A percentile compares a stretch with the other conserved stretches of the same genome.
Evolutionary conservation across 2,329 filamentous ascomycete genomes (phyloP).

Genomic region (Magnaporthiopsis poae): DNA sequence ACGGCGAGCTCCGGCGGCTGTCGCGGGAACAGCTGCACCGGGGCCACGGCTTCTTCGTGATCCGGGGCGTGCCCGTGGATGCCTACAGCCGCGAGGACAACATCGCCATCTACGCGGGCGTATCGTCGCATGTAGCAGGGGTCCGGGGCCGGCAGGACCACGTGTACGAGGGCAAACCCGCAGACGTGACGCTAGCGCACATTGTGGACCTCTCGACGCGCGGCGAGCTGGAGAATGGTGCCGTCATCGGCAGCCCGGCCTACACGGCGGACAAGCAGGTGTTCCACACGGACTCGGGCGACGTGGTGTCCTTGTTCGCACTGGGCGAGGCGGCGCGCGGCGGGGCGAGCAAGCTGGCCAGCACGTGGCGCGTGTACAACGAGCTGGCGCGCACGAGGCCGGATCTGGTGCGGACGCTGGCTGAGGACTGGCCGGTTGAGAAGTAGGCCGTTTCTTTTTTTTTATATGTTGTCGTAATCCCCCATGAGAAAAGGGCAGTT

Average conservation of each 20-base stretch:
- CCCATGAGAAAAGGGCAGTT: too few relatives aligned
- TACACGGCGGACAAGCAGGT: constrained; percentile 53
- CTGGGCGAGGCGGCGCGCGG: constrained; percentile 43
- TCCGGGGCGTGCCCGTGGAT: constrained; percentile 47
- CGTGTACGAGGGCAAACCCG: constrained; percentile 31
- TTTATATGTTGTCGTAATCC: too few relatives aligned
- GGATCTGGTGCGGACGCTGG: constrained; percentile 48
- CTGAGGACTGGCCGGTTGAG: constrained; percentile 41
- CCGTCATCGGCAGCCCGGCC: constrained; percentile 45
- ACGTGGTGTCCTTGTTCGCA: constrained; percentile 49
- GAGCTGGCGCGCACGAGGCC: constrained; percentile 48
- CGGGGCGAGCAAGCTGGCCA: constrained; percentile 48
- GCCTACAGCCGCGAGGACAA: constrained; percentile 46
- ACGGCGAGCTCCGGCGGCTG: constrained; percentile 37
- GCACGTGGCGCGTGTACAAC: constrained; percentile 53
- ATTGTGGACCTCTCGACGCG: constrained; percentile 46
- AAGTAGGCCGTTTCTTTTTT: constrained; percentile 23
- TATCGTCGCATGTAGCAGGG: constrained; percentile 48
- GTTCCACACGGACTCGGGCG: constrained; percentile 52
- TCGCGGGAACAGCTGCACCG: constrained; percentile 45
- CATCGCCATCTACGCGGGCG: constrained; percentile 48
- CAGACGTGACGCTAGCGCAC: constrained; percentile 46
- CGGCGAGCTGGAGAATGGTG: constrained; percentile 1
- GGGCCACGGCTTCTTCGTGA: constrained; percentile 51
- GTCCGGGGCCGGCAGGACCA: constrained; percentile 44